phyloP scores from a whole-genome alignment of 163 green algal species.

The Trebouxiophyceae sp. region DNA sequence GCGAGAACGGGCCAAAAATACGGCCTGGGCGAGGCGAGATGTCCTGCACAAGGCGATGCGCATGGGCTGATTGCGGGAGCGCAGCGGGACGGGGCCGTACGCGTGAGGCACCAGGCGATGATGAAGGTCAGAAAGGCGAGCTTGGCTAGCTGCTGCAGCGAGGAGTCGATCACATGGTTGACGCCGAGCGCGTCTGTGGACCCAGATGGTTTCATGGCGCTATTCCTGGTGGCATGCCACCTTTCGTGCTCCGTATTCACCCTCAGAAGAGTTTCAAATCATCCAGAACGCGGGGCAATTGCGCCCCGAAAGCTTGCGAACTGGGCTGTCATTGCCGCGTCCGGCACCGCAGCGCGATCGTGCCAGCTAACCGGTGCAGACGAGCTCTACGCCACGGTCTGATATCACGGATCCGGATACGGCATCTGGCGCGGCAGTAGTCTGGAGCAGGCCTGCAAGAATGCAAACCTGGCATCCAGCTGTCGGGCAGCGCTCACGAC shows the following conservation, averaged over 20 bases:
- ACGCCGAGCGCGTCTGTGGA: slow-evolving; percentile 1
- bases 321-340: too few species aligned
- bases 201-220: background rate
- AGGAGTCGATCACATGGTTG: slow-evolving; percentile 6
- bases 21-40: background rate
- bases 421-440: too few species aligned
- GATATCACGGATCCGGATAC: too few species aligned
- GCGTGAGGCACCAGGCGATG: slow-evolving; percentile 18
- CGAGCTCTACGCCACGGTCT: too few species aligned
- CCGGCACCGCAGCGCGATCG: background rate
- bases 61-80: slow-evolving; percentile 2
- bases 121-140: slow-evolving; percentile 9
- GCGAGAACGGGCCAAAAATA: background rate
- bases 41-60: background rate
- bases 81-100: slow-evolving; percentile 9
- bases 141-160: slow-evolving; percentile 12
- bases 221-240: background rate
- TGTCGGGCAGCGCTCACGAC: too few species aligned
- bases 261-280: too few species aligned
- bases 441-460: too few species aligned
- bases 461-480: too few species aligned
- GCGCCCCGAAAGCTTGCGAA: too few species aligned
- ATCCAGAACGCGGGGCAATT: too few species aligned
- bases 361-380: too few species aligned
- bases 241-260: background rate